A percentile compares a stretch with the other conserved stretches of the same genome.
Evolutionary conservation across 371 early-diverging fungal species (phyloP).

Genomic region (Dinochytrium kinnereticum): DNA sequence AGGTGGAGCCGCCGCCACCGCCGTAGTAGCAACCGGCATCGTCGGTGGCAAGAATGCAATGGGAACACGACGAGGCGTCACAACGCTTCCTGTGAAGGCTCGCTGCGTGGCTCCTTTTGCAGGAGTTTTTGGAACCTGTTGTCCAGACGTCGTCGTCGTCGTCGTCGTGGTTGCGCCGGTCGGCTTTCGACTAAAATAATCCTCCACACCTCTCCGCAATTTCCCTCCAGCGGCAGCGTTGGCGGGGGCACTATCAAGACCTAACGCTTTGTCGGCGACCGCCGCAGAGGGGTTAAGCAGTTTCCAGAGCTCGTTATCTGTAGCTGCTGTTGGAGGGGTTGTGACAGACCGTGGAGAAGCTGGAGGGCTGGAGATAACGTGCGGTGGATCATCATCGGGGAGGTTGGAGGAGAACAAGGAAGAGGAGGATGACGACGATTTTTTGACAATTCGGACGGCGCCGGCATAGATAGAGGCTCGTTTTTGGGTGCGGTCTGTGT

Average conservation of each 20-base stretch:
- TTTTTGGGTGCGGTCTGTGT: not conserved
- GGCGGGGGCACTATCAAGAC: not conserved
- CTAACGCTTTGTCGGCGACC: not conserved
- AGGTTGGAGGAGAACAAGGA: not conserved
- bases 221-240: not conserved
- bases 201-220: slow-evolving; percentile 1
- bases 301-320: not conserved
- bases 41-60: not conserved
- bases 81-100: not conserved
- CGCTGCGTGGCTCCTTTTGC: not conserved
- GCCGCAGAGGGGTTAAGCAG: slow-evolving; percentile 9
- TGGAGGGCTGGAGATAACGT: not conserved
- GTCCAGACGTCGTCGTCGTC: not conserved
- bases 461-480: slow-evolving; percentile 13
- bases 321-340: not conserved
- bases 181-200: slow-evolving; percentile 8
- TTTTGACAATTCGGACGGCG: slow-evolving; percentile 10
- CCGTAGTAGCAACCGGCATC: not conserved
- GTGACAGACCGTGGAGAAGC: not conserved
- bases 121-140: not conserved
- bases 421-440: not conserved
- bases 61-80: not conserved
- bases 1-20: not conserved
- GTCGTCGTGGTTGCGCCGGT: not conserved
- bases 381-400: not conserved